These are phyloP conservation scores for Tricholoma bakamatsutake DNA, from an alignment of 768 basidiomycete genomes.

Conservation along the genomic window DNA sequence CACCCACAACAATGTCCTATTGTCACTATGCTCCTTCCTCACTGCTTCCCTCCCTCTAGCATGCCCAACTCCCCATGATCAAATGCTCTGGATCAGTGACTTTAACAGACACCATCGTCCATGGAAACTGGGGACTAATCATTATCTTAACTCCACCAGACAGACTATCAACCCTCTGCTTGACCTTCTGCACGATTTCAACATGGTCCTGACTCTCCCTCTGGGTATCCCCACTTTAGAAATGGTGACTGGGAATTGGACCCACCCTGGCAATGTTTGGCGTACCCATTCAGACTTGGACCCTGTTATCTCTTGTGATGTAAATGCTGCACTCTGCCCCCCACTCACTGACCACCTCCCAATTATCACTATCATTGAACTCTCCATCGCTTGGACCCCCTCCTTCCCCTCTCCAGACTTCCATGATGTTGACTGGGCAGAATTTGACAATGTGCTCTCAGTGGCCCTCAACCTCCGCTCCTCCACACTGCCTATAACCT, in stretches of 20 bases:
- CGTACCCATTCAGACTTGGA: no score
- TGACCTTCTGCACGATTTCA: no score
- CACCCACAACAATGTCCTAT: constrained; percentile 1
- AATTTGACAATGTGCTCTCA: constrained; percentile 11
- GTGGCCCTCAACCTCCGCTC: background rate
- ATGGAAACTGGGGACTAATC: constrained; percentile 3
- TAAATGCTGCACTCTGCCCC: background rate
- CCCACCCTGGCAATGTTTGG: no score
- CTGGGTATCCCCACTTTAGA: no score
- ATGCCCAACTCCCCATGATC: background rate
- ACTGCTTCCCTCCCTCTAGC: background rate
- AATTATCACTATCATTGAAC: constrained; percentile 13
- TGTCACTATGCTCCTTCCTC: background rate
- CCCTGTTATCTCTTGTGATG: no score
- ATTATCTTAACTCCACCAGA: constrained; percentile 1
- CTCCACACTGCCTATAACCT: background rate
- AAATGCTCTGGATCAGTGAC: background rate
- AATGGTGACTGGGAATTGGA: no score
- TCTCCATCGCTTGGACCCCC: background rate
- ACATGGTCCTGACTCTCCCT: no score
- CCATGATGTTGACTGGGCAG: constrained; percentile 15
- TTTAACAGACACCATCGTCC: constrained; percentile 2
- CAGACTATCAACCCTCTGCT: background rate
- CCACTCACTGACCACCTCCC: constrained; percentile 29
- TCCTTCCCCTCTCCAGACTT: constrained; percentile 8